These are phyloP conservation scores for Catharanthus roseus DNA, from an alignment of 257 asterid genomes.

Conservation along the genomic window DNA sequence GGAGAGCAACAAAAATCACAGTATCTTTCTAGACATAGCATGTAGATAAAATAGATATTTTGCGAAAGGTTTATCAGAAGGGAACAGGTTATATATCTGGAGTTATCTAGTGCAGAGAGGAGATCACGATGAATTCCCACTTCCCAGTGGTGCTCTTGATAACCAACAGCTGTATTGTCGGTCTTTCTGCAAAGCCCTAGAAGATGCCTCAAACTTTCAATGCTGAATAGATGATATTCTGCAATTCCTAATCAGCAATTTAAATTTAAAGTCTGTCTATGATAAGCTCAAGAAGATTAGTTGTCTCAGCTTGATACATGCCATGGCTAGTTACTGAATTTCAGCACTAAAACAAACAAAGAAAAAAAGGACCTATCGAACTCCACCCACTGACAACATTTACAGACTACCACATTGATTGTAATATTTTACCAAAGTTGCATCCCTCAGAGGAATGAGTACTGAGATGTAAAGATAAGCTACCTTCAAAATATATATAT, in stretches of 20 bases:
- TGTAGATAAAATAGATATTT: not conserved
- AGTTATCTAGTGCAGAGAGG: not conserved
- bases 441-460: not conserved
- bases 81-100: not conserved
- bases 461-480: not conserved
- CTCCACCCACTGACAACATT: not conserved
- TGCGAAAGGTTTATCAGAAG: not conserved
- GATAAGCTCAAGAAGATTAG: slow-evolving; percentile 4
- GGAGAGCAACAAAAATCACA: not conserved
- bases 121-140: not conserved
- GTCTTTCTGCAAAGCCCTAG: not conserved
- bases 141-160: not conserved
- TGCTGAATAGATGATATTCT: not conserved
- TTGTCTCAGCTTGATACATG: slow-evolving; percentile 1
- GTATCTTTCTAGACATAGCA: not conserved
- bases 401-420: not conserved
- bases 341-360: not conserved
- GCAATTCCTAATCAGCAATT: not conserved
- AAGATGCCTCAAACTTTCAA: not conserved
- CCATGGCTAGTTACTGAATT: not conserved
- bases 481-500: slow-evolving; percentile 9
- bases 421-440: not conserved
- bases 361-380: no score
- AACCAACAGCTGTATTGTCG: not conserved
- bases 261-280: not conserved